Evolutionary conservation across 2,329 filamentous ascomycete species (phyloP).

Genomic region (Colletotrichum navitas): DNA sequence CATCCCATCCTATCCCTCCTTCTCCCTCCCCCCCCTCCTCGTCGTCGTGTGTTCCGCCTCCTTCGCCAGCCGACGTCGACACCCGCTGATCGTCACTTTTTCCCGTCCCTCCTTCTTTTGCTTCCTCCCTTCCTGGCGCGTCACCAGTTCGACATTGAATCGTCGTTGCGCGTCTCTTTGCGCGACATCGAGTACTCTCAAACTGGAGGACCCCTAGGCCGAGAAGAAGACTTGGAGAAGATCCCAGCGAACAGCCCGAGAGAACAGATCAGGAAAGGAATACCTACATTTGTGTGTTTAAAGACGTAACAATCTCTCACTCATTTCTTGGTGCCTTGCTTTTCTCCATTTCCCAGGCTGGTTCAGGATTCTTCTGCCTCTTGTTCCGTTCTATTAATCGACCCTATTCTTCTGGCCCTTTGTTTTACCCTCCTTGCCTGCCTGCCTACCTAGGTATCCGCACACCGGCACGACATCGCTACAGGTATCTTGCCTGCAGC

Average conservation of each 20-base stretch:
- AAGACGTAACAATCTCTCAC: conserved; percentile 20
- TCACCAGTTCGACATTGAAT: conserved; percentile 22
- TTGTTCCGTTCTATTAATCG: conserved; percentile 27
- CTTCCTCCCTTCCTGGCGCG: conserved; percentile 21
- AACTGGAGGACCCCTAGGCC: conserved; percentile 21
- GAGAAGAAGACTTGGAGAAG: conserved; percentile 13
- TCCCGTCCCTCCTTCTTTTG: conserved; percentile 20
- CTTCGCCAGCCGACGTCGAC: conserved; percentile 33
- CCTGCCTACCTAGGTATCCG: not conserved
- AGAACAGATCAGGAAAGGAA: not conserved
- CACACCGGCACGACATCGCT: not conserved
- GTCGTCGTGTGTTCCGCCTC: conserved; percentile 29
- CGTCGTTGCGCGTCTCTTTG: conserved; percentile 17
- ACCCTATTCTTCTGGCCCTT: conserved; percentile 5
- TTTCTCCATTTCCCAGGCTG: conserved; percentile 11
- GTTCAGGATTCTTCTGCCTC: conserved; percentile 4
- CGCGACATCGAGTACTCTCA: conserved; percentile 26
- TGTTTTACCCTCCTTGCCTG: conserved; percentile 7
- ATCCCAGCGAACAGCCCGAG: not conserved
- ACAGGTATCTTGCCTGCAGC: conserved; percentile 41
- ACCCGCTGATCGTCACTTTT: conserved; percentile 33
- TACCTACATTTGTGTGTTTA: not conserved
- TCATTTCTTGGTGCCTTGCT: not conserved
- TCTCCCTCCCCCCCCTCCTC: conserved; percentile 26
- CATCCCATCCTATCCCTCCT: conserved; percentile 7